Percentiles rank a stretch among this genome's conserved stretches.
These are phyloP conservation scores for Podila verticillata DNA, from an alignment of 192 early-diverging fungal species.

Conservation along the genomic window DNA sequence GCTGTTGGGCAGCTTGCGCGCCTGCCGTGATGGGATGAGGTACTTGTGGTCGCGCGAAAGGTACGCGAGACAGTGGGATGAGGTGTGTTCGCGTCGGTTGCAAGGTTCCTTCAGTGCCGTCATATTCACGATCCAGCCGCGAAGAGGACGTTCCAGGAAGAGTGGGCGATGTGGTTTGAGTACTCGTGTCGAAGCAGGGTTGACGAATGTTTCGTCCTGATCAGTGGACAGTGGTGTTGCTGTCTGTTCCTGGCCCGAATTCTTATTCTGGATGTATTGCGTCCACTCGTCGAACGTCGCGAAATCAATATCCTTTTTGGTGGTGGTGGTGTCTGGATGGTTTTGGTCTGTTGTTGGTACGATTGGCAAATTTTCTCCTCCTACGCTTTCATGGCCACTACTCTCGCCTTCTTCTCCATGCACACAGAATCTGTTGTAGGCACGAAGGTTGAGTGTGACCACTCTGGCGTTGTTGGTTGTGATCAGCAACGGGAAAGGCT, in stretches of 20 bases:
- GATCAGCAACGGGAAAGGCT: slow-evolving; percentile 32
- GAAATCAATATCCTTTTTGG: not conserved
- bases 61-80: slow-evolving; percentile 27
- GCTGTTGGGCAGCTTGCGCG: not conserved
- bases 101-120: slow-evolving; percentile 25
- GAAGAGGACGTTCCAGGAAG: slow-evolving; percentile 22
- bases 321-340: not conserved
- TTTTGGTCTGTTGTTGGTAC: not conserved
- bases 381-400: too few species aligned
- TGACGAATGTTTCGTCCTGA: not conserved
- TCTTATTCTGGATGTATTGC: not conserved
- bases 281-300: not conserved
- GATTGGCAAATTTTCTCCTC: not conserved
- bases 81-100: slow-evolving; percentile 25
- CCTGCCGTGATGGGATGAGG: slow-evolving; percentile 4
- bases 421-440: slow-evolving; percentile 23
- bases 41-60: slow-evolving; percentile 31
- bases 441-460: slow-evolving; percentile 12
- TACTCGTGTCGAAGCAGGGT: not conserved
- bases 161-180: not conserved
- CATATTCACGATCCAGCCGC: slow-evolving; percentile 30
- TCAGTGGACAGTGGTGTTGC: slow-evolving; percentile 15
- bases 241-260: slow-evolving; percentile 11
- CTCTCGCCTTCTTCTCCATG: too few species aligned
- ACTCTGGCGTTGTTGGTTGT: slow-evolving; percentile 38